phyloP scores from a whole-genome alignment of 352 stramenopile species.

The Phytophthora nicotianae region DNA sequence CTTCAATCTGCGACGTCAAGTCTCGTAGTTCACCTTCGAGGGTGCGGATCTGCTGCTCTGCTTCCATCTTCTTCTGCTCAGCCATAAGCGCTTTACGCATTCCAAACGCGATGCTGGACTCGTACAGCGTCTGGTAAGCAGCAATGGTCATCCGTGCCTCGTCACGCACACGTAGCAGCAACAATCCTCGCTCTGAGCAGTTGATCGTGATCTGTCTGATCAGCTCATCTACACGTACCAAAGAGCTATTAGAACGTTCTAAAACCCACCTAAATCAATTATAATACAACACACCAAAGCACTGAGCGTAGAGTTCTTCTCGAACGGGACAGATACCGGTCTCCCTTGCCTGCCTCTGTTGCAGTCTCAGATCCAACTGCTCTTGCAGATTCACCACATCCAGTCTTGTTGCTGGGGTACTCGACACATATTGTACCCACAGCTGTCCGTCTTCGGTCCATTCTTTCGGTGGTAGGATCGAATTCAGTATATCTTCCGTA shows the following conservation, averaged over 20 bases:
- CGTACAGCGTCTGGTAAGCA: slow-evolving; percentile 93
- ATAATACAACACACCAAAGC: slow-evolving; percentile 66
- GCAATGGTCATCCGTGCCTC: slow-evolving; percentile 93
- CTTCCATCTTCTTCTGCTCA: slow-evolving; percentile 91
- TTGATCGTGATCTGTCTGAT: slow-evolving; percentile 95
- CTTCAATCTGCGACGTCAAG: slow-evolving; percentile 79
- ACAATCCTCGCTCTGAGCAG: slow-evolving; percentile 89
- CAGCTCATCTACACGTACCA: slow-evolving; percentile 72
- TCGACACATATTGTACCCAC: slow-evolving; percentile 94
- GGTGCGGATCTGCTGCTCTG: slow-evolving; percentile 82
- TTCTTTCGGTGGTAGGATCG: slow-evolving; percentile 89
- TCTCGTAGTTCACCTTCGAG: slow-evolving; percentile 82
- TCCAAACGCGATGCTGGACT: slow-evolving; percentile 92
- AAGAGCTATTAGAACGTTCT: background rate
- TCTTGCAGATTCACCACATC: slow-evolving; percentile 93
- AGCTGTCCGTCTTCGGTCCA: slow-evolving; percentile 91
- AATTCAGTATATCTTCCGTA: slow-evolving; percentile 93
- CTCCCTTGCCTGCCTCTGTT: slow-evolving; percentile 91
- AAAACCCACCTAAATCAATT: background rate
- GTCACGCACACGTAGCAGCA: slow-evolving; percentile 90
- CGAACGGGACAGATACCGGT: slow-evolving; percentile 93
- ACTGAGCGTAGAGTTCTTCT: slow-evolving; percentile 93
- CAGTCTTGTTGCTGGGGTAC: slow-evolving; percentile 89
- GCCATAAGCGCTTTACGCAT: slow-evolving; percentile 94
- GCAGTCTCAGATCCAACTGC: slow-evolving; percentile 89